Evolutionary conservation across 441 rosid genomes (phyloP).

Genomic region (Bruguiera hainesii): DNA sequence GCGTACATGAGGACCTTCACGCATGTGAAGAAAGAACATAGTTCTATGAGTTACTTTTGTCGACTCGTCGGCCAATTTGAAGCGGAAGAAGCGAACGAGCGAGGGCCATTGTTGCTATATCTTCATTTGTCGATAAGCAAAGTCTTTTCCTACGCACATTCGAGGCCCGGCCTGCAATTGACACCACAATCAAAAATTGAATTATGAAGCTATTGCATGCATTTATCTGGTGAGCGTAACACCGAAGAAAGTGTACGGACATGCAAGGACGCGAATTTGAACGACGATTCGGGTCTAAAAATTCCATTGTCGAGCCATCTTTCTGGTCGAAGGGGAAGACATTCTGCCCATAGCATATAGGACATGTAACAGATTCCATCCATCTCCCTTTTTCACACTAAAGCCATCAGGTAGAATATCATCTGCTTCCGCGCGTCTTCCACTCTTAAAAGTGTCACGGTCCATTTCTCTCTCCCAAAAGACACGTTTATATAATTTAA

Average conservation of each 20-base stretch:
- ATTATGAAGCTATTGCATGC: neutral
- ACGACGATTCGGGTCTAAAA: conserved; percentile 68
- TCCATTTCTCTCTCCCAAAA: too few relatives aligned
- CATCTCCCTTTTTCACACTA: conserved; percentile 59
- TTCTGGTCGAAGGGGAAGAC: conserved; percentile 60
- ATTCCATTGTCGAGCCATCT: conserved; percentile 69
- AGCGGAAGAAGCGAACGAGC: conserved; percentile 58
- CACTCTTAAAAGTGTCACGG: conserved; percentile 33
- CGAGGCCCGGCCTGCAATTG: conserved; percentile 58
- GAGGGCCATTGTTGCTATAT: conserved; percentile 59
- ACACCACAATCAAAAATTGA: too few relatives aligned
- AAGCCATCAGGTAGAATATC: conserved; percentile 75
- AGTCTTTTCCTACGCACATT: conserved; percentile 46
- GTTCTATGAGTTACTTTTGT: conserved; percentile 40
- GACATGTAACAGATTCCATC: conserved; percentile 54
- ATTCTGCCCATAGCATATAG: conserved; percentile 70
- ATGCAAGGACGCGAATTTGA: conserved; percentile 69
- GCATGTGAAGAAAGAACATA: conserved; percentile 66
- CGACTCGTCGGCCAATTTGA: conserved; percentile 49
- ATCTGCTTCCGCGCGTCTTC: conserved; percentile 52
- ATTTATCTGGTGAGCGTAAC: too few relatives aligned
- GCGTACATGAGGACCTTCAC: conserved; percentile 46
- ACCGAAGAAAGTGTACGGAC: conserved; percentile 19
- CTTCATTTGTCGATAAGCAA: conserved; percentile 64
- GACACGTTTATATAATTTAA: too few relatives aligned